Conservation (phyloP, 371 early-diverging fungal genomes). For the Massospora cicadina region DNA sequence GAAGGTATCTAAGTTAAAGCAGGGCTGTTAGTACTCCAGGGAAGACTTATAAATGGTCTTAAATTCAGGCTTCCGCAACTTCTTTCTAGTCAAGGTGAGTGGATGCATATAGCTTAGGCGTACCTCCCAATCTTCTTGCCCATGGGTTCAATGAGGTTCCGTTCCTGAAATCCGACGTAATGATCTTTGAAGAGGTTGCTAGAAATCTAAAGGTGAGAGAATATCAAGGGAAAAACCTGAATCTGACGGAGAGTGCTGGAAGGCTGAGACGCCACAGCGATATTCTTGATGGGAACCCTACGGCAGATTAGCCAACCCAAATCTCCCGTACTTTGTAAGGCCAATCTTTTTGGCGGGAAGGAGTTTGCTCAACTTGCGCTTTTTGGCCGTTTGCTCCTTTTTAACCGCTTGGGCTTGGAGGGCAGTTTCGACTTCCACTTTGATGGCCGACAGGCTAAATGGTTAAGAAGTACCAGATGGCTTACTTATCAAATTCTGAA, state of each 20-base stretch:
- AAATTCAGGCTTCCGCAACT: background rate
- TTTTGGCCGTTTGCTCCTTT: background rate
- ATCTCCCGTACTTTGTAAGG: background rate
- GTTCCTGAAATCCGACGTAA: background rate
- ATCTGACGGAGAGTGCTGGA: background rate
- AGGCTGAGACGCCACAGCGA: background rate
- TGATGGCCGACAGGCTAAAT: background rate
- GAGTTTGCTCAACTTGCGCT: background rate
- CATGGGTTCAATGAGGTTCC: background rate
- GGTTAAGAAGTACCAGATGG: background rate
- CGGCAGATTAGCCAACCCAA: background rate
- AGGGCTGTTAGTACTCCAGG: background rate
- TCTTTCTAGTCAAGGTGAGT: background rate
- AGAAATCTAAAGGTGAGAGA: background rate
- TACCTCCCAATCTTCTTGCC: background rate
- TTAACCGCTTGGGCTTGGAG: background rate
- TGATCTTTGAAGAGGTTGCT: background rate
- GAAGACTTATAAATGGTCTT: background rate
- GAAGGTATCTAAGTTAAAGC: too few relatives aligned
- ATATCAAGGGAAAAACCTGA: background rate
- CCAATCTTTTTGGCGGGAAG: background rate
- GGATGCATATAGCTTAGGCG: background rate
- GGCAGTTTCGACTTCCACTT: background rate
- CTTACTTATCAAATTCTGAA: background rate
- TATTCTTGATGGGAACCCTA: background rate